Evolutionary conservation across 257 asterid species (phyloP).

Genomic region (Osmanthus fragrans): DNA sequence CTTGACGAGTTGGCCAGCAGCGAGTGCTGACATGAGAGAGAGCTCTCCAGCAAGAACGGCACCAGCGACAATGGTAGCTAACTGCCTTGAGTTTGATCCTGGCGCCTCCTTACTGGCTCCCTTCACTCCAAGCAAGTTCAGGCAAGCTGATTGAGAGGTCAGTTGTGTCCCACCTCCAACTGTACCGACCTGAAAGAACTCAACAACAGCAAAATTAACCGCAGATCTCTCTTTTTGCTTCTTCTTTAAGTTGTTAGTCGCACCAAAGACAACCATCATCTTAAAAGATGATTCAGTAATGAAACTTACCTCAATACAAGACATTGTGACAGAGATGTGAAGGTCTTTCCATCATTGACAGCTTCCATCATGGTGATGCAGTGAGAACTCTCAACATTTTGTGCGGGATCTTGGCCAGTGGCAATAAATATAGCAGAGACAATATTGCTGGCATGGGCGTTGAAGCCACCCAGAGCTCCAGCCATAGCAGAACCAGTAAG

Average conservation of each 20-base stretch:
- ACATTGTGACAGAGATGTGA: slow-evolving; percentile 2
- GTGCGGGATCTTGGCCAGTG: slow-evolving; percentile 13
- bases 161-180: neutral
- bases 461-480: slow-evolving; percentile 20
- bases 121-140: neutral
- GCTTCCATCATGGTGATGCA: slow-evolving; percentile 15
- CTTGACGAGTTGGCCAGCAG: neutral
- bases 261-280: no score
- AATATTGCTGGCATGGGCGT: slow-evolving; percentile 10
- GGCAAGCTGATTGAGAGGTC: neutral
- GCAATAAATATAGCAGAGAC: slow-evolving; percentile 15
- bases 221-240: no score
- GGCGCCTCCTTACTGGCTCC: neutral
- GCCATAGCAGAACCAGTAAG: slow-evolving; percentile 11
- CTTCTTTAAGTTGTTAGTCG: no score
- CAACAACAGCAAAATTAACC: no score
- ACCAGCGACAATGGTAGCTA: slow-evolving; percentile 1
- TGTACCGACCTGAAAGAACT: neutral
- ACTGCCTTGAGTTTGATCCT: neutral
- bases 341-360: slow-evolving; percentile 1
- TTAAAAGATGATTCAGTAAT: no score
- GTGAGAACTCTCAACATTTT: slow-evolving; percentile 15
- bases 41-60: neutral
- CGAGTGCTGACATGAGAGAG: neutral
- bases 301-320: neutral